A percentile compares a stretch with the other conserved stretches of the same genome.
These are phyloP conservation scores for Malbranchea cinnamomea DNA, from an alignment of 2,329 filamentous ascomycete species.

Conservation along the genomic window DNA sequence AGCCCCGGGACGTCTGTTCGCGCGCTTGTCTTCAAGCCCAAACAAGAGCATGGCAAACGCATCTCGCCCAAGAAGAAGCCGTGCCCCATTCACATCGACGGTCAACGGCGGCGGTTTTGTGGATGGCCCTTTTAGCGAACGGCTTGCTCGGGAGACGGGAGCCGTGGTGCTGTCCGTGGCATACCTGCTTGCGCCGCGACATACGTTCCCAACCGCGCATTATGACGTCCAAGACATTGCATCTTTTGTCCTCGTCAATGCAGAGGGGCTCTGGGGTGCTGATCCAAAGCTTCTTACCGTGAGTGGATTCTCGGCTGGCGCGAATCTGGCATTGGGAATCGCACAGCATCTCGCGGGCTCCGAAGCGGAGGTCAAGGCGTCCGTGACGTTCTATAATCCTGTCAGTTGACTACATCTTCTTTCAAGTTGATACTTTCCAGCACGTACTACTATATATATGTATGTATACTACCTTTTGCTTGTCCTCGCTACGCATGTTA, in stretches of 20 bases:
- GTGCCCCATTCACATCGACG: too few species aligned
- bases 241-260: slow-evolving; percentile 26
- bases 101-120: too few species aligned
- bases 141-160: too few species aligned
- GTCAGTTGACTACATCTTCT: slow-evolving; percentile 7
- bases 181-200: slow-evolving; percentile 29
- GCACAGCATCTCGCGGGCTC: slow-evolving; percentile 14
- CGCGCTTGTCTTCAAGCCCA: slow-evolving; percentile 24
- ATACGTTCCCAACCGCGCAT: slow-evolving; percentile 26
- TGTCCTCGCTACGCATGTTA: not conserved
- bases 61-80: too few species aligned
- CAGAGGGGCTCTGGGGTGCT: slow-evolving; percentile 21
- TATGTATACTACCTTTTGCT: not conserved
- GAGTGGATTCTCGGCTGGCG: slow-evolving; percentile 32
- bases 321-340: slow-evolving; percentile 27
- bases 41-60: too few species aligned
- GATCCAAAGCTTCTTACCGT: slow-evolving; percentile 29
- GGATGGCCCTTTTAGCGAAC: too few species aligned
- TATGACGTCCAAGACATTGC: slow-evolving; percentile 33
- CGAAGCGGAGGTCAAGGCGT: slow-evolving; percentile 21
- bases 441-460: not conserved
- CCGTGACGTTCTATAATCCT: slow-evolving; percentile 27
- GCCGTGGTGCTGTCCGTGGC: slow-evolving; percentile 25
- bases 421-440: slow-evolving; percentile 1
- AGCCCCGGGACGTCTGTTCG: slow-evolving; percentile 14